These are phyloP conservation scores for Backusella morwellensis DNA, from an alignment of 192 early-diverging fungal genomes.

Conservation along the genomic window DNA sequence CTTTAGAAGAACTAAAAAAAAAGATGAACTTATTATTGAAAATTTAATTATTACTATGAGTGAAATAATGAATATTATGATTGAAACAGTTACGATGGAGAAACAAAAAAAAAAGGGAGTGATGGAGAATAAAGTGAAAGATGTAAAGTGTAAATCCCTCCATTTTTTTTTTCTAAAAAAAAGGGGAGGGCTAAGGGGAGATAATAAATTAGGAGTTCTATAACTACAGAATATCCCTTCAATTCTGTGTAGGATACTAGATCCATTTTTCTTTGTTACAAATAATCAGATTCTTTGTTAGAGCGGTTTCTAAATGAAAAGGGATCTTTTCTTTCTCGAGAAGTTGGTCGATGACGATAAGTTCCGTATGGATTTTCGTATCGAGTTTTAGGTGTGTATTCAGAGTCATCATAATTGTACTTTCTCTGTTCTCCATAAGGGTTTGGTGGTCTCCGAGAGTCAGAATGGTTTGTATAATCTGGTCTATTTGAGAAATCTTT, in stretches of 20 bases:
- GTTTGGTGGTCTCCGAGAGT: neutral
- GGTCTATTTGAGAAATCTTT: neutral
- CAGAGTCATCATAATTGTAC: neutral
- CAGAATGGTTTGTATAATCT: neutral
- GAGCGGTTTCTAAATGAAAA: neutral
- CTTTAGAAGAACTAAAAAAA: neutral
- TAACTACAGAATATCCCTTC: neutral
- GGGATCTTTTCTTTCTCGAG: neutral
- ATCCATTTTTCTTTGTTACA: neutral
- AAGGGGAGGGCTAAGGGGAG: neutral
- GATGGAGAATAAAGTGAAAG: neutral
- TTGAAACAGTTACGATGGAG: neutral
- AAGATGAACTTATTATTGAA: neutral
- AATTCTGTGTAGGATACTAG: neutral
- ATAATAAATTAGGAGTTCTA: constrained; percentile 4
- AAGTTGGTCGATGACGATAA: constrained; percentile 1
- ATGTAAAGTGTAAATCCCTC: neutral
- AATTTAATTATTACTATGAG: neutral
- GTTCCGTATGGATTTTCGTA: neutral
- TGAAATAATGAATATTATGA: neutral
- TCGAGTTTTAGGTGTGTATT: neutral
- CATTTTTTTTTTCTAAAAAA: neutral
- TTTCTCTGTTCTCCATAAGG: neutral
- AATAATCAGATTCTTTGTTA: neutral
- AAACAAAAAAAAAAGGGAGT: neutral